Conservation (phyloP, 495 filamentous ascomycete genomes). For the Penicillium paxilli region DNA sequence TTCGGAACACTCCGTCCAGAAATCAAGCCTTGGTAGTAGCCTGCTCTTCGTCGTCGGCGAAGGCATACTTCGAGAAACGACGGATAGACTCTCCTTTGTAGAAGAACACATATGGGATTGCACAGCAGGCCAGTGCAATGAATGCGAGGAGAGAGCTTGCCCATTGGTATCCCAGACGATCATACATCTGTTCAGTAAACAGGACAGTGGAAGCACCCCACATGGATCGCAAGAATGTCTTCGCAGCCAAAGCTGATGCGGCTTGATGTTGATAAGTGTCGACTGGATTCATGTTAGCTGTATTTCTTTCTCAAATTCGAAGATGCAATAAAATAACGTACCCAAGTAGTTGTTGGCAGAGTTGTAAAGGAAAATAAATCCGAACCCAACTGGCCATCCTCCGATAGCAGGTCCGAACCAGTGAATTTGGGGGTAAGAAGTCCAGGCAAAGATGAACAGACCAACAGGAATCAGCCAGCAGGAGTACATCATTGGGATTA, state of each 20-base stretch:
- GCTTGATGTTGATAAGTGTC: slow-evolving; percentile 85
- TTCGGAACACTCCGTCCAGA: too few relatives aligned
- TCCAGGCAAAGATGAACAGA: slow-evolving; percentile 85
- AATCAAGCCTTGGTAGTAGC: slow-evolving; percentile 25
- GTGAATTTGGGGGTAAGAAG: slow-evolving; percentile 61
- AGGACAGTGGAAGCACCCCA: slow-evolving; percentile 76
- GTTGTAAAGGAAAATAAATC: slow-evolving; percentile 86
- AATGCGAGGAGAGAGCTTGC: slow-evolving; percentile 70
- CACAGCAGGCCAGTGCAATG: slow-evolving; percentile 69
- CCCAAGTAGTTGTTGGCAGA: slow-evolving; percentile 76
- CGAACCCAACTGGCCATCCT: slow-evolving; percentile 77
- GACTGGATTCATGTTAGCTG: slow-evolving; percentile 46
- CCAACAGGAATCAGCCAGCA: slow-evolving; percentile 80
- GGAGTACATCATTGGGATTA: slow-evolving; percentile 82
- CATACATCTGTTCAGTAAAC: slow-evolving; percentile 82
- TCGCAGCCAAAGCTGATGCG: slow-evolving; percentile 81
- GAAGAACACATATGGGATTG: slow-evolving; percentile 77
- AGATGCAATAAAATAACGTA: slow-evolving; percentile 16
- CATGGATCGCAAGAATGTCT: slow-evolving; percentile 75
- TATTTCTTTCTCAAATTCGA: background rate
- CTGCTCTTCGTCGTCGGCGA: slow-evolving; percentile 51
- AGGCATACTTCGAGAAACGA: slow-evolving; percentile 64
- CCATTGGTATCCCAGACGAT: slow-evolving; percentile 71
- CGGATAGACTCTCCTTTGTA: slow-evolving; percentile 70
- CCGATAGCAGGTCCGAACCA: slow-evolving; percentile 74